Percentiles rank a stretch among this genome's conserved stretches.
Conservation (phyloP, 345 rosid species). For the Boechera retrofracta region DNA sequence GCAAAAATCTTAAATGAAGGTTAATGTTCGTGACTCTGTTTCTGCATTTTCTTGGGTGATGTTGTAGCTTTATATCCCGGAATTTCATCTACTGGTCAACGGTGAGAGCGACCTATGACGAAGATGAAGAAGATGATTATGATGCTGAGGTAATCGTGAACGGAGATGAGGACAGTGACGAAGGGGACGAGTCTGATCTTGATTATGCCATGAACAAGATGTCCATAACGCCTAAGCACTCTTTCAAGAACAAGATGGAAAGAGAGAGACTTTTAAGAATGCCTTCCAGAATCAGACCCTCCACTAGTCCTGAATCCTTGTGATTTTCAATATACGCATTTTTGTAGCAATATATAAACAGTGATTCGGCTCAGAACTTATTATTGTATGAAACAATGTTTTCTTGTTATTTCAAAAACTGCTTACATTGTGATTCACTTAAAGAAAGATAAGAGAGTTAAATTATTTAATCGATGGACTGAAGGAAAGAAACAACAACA, state of each 20-base stretch:
- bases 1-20: neutral
- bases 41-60: slow-evolving; percentile 2
- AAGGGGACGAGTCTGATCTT: slow-evolving; percentile 45
- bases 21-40: neutral
- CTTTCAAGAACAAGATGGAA: slow-evolving; percentile 45
- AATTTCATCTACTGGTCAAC: slow-evolving; percentile 71
- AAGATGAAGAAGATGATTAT: slow-evolving; percentile 55
- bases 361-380: neutral
- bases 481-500: slow-evolving; percentile 48
- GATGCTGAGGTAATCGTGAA: slow-evolving; percentile 46
- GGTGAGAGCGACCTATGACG: slow-evolving; percentile 58
- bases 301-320: slow-evolving; percentile 59
- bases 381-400: slow-evolving; percentile 21
- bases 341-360: slow-evolving; percentile 8
- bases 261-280: slow-evolving; percentile 54
- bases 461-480: neutral
- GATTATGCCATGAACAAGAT: slow-evolving; percentile 68
- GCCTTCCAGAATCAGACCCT: slow-evolving; percentile 81
- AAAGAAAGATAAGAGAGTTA: neutral
- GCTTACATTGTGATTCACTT: neutral
- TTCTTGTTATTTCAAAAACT: neutral
- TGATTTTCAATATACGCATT: slow-evolving; percentile 23
- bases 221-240: slow-evolving; percentile 77
- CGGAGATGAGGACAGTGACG: slow-evolving; percentile 53
- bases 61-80: slow-evolving; percentile 59